A percentile compares a stretch with the other conserved stretches of the same genome.
phyloP scores from a whole-genome alignment of 441 rosid species.

The Populus hybrid region DNA sequence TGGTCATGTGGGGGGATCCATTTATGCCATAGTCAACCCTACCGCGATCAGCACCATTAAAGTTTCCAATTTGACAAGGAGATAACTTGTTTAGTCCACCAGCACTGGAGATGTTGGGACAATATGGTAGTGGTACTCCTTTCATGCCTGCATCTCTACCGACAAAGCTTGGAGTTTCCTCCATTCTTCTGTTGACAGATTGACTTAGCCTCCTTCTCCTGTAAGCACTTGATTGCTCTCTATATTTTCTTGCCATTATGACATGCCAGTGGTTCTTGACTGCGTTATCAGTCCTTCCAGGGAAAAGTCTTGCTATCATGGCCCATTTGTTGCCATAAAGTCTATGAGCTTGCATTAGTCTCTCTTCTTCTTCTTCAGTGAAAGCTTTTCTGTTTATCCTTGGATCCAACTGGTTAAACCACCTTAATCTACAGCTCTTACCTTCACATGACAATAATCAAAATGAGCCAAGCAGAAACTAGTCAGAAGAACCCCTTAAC shows the following conservation, averaged over 20 bases:
- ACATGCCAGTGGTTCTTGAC: slow-evolving; percentile 95
- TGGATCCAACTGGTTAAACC: slow-evolving; percentile 91
- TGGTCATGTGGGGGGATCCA: slow-evolving; percentile 21
- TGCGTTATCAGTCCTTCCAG: slow-evolving; percentile 86
- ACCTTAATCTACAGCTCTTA: slow-evolving; percentile 80
- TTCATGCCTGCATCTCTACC: slow-evolving; percentile 21
- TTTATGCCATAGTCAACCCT: slow-evolving; percentile 21
- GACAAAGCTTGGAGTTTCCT: slow-evolving; percentile 30
- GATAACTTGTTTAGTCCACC: not conserved
- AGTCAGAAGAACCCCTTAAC: not conserved
- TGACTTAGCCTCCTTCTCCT: slow-evolving; percentile 59
- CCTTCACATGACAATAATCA: slow-evolving; percentile 30
- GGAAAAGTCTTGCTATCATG: slow-evolving; percentile 52
- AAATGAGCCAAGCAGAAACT: not conserved
- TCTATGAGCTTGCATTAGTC: slow-evolving; percentile 75
- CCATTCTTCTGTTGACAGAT: slow-evolving; percentile 33
- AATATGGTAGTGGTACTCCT: slow-evolving; percentile 6
- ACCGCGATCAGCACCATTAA: slow-evolving; percentile 20
- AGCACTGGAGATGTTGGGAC: slow-evolving; percentile 16
- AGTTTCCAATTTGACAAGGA: slow-evolving; percentile 36
- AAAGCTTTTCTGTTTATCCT: slow-evolving; percentile 76
- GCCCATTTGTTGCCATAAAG: slow-evolving; percentile 53
- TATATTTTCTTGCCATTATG: slow-evolving; percentile 76
- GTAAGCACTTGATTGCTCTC: slow-evolving; percentile 66
- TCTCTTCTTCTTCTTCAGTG: slow-evolving; percentile 81